These are phyloP conservation scores for Bipolaris victoriae DNA, from an alignment of 2,329 filamentous ascomycete species.

Conservation along the genomic window DNA sequence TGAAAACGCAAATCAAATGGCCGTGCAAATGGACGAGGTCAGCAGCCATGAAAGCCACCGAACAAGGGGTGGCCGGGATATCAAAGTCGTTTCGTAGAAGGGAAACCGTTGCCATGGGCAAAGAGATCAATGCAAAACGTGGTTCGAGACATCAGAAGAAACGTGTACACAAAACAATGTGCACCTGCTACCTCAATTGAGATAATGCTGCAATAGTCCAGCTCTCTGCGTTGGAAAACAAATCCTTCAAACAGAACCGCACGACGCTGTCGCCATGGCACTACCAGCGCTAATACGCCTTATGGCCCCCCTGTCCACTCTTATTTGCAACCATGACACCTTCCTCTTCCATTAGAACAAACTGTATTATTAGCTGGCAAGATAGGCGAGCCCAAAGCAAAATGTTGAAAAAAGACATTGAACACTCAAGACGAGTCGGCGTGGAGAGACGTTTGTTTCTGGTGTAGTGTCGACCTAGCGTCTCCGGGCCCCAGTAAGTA, in stretches of 20 bases:
- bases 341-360: not conserved
- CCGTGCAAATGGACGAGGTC: conserved; percentile 32
- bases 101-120: not conserved
- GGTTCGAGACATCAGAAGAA: not conserved
- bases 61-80: conserved; percentile 28
- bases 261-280: not conserved
- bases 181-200: not conserved
- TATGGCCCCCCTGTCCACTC: not conserved
- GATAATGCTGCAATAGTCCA: not conserved
- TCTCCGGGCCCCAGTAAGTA: too few relatives aligned
- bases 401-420: not conserved
- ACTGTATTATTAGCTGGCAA: not conserved
- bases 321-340: not conserved
- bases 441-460: not conserved
- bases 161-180: not conserved
- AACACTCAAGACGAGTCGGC: not conserved
- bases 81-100: conserved; percentile 27
- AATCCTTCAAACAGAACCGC: not conserved
- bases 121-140: not conserved
- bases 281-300: not conserved
- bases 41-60: conserved; percentile 31
- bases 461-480: not conserved
- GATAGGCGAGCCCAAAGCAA: not conserved
- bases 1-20: conserved; percentile 26
- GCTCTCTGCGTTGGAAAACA: not conserved